These are phyloP conservation scores for Albophoma yamanashiensis DNA, from an alignment of 2,329 filamentous ascomycete species.

Conservation along the genomic window DNA sequence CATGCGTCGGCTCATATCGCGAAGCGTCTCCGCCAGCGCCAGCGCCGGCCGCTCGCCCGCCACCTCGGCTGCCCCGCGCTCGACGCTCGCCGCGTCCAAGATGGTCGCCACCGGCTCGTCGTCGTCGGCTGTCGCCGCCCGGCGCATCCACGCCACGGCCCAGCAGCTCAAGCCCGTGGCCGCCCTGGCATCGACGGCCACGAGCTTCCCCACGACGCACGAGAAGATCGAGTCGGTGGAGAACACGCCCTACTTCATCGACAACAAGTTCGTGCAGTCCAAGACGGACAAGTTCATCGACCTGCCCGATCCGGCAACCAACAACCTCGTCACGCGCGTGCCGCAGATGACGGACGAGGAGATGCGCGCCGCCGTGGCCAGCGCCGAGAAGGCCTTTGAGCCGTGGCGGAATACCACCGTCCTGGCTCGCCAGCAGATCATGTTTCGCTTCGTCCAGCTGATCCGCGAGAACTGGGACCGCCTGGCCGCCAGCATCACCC, in stretches of 20 bases:
- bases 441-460: slow-evolving; percentile 75
- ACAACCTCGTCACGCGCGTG: slow-evolving; percentile 74
- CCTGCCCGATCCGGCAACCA: slow-evolving; percentile 72
- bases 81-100: slow-evolving; percentile 17
- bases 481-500: slow-evolving; percentile 71
- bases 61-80: slow-evolving; percentile 13
- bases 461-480: slow-evolving; percentile 81
- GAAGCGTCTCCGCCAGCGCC: slow-evolving; percentile 24
- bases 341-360: slow-evolving; percentile 73
- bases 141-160: slow-evolving; percentile 47
- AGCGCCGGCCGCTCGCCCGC: slow-evolving; percentile 22
- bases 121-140: slow-evolving; percentile 26
- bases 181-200: slow-evolving; percentile 42
- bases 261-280: slow-evolving; percentile 68
- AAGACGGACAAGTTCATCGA: slow-evolving; percentile 64
- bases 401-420: slow-evolving; percentile 65
- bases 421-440: slow-evolving; percentile 68
- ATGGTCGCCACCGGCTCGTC: slow-evolving; percentile 21
- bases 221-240: slow-evolving; percentile 55
- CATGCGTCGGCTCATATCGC: slow-evolving; percentile 37
- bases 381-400: slow-evolving; percentile 65
- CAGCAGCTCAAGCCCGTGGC: slow-evolving; percentile 42
- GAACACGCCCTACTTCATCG: slow-evolving; percentile 71
- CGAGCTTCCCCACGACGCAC: slow-evolving; percentile 60
- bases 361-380: slow-evolving; percentile 63